These are phyloP conservation scores for Ambrosia hybrid DNA, from an alignment of 140 eudicot species.

Conservation along the genomic window DNA sequence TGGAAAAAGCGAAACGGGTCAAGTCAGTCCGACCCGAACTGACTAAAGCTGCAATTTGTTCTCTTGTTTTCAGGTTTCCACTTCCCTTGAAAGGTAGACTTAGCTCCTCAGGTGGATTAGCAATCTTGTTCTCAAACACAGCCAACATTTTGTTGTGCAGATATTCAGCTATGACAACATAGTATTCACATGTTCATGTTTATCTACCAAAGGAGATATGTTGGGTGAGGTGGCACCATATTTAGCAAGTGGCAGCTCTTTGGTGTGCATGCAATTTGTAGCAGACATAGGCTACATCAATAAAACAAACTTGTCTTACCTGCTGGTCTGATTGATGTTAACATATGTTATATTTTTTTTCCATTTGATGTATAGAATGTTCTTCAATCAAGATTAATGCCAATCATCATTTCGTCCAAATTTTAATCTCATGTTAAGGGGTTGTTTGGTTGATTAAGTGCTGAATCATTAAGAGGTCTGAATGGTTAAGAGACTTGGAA, in stretches of 20 bases:
- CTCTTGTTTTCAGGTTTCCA: constrained; percentile 22
- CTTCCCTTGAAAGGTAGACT: constrained; percentile 32
- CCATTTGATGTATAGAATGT: not conserved
- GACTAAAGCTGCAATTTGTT: constrained; percentile 36
- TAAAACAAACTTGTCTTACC: constrained; percentile 2
- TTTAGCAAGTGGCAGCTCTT: constrained; percentile 38
- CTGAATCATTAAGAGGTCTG: too few species aligned
- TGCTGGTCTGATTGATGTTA: not conserved
- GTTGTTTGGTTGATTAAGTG: too few species aligned
- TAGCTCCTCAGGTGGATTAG: constrained; percentile 49
- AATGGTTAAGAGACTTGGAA: too few species aligned
- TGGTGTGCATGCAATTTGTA: constrained; percentile 21
- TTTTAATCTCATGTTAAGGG: too few species aligned
- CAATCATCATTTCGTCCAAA: not conserved
- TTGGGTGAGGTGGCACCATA: constrained; percentile 35
- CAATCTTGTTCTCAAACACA: constrained; percentile 40
- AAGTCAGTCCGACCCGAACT: constrained; percentile 36
- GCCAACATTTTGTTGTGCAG: constrained; percentile 45
- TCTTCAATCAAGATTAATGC: not conserved
- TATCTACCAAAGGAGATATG: constrained; percentile 9
- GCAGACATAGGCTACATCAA: constrained; percentile 1
- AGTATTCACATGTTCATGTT: constrained; percentile 16
- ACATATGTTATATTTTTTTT: not conserved
- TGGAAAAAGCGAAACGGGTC: constrained; percentile 35
- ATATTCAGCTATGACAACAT: not conserved